Percentiles rank a stretch among this genome's conserved stretches.
These are phyloP conservation scores for Cutaneotrichosporon mucoides DNA, from an alignment of 1,284 basidiomycete species.

Conservation along the genomic window DNA sequence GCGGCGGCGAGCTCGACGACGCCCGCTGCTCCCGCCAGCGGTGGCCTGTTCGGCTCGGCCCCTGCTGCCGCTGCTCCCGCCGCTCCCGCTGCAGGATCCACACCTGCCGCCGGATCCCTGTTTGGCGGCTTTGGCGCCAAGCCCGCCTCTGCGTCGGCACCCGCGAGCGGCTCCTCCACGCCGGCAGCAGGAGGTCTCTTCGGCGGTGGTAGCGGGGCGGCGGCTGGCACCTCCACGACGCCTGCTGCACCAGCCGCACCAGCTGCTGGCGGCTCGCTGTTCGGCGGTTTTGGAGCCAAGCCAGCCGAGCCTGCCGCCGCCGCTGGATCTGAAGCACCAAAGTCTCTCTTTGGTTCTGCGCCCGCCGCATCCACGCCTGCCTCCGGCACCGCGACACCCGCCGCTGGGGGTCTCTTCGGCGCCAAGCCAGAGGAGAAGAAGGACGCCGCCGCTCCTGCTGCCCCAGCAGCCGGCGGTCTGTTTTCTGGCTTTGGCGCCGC, in stretches of 20 bases:
- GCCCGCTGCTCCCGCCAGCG: background rate
- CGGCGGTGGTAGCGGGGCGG: background rate
- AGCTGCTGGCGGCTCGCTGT: constrained; percentile 29
- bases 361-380: constrained; percentile 12
- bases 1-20: background rate
- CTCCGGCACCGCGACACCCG: constrained; percentile 9
- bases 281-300: constrained; percentile 28
- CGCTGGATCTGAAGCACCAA: constrained; percentile 23
- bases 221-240: background rate
- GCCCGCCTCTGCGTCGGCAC: constrained; percentile 15
- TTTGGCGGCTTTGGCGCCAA: constrained; percentile 30
- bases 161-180: constrained; percentile 21
- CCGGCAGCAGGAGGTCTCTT: constrained; percentile 29
- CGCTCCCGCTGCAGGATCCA: constrained; percentile 19
- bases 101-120: constrained; percentile 23
- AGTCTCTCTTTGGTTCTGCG: constrained; percentile 35
- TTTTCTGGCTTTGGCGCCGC: constrained; percentile 26
- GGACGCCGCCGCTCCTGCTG: constrained; percentile 7
- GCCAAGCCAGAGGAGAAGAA: constrained; percentile 13
- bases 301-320: constrained; percentile 18
- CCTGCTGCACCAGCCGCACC: constrained; percentile 5
- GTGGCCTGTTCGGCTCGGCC: constrained; percentile 29
- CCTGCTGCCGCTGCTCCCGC: constrained; percentile 2
- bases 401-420: constrained; percentile 17
- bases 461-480: constrained; percentile 12